Evolutionary conservation across 345 rosid genomes (phyloP).

Genomic region (Populus deltoides): DNA sequence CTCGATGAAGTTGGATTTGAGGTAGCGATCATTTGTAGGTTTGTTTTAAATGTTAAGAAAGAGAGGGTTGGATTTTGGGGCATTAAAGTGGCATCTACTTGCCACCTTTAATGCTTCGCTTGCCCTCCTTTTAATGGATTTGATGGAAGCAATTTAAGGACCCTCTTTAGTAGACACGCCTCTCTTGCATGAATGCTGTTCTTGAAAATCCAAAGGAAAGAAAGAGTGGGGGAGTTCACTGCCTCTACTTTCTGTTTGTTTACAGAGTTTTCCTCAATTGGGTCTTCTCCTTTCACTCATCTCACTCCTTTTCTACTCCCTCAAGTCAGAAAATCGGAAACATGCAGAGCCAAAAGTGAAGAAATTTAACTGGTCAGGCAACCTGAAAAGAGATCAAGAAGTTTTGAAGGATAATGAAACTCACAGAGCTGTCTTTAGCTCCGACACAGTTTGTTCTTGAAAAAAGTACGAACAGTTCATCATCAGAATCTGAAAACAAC

Average conservation of each 20-base stretch:
- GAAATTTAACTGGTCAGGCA: too few species aligned
- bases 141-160: constrained; percentile 39
- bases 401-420: constrained; percentile 25
- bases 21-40: constrained; percentile 22
- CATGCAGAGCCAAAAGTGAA: background rate
- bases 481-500: constrained; percentile 32
- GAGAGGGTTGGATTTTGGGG: constrained; percentile 24
- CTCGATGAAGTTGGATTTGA: constrained; percentile 7
- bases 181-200: constrained; percentile 21
- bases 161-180: constrained; percentile 30
- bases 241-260: background rate
- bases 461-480: constrained; percentile 22
- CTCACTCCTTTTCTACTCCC: background rate
- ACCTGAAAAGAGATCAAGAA: background rate
- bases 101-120: constrained; percentile 46
- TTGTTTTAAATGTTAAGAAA: constrained; percentile 28
- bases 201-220: background rate
- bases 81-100: constrained; percentile 51
- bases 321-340: background rate
- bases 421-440: constrained; percentile 47
- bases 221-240: background rate
- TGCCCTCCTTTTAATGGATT: constrained; percentile 47
- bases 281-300: background rate
- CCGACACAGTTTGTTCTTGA: constrained; percentile 15
- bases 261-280: background rate